Base-by-base conservation (phyloP, 192 early-diverging fungal genomes). In the Spinellus fusiger region DNA sequence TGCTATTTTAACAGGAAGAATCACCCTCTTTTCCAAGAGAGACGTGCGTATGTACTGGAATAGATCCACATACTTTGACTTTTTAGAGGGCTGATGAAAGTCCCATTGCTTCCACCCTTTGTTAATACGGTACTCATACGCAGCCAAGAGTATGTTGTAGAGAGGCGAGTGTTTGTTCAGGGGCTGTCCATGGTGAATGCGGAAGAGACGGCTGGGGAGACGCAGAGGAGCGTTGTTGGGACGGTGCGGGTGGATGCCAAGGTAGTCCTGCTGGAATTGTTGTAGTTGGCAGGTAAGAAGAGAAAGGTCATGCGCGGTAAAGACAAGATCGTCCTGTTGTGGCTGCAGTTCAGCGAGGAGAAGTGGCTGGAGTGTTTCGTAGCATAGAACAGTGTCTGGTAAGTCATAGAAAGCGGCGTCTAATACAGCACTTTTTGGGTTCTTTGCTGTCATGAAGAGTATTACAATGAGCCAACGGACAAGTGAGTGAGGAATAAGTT, bases 201-300 rank as follows among this genome's bases (percentile, higher is more conserved):
- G 75, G 50, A 84, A 79, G 8, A 80, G 16, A 49, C 76, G 77
- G 6, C 70, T 62, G 15, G 82, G 82, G 25, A 84, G 73, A 31
- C 74, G 71, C 8, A 65, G 40, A 1, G 74, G 64, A 5, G 56
- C 56, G 16, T 53, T 50, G 10, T 50, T 20, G 4, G 31, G 22
- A 4, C 34, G 33, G 20, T 47, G 57, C 13, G 57, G 61, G 50
- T 50, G 54, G 28, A 67, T 33, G 3, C 79, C 82, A 9, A 84
- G 61, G 50, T 51, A 61, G 13, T 79, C 73, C 50, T 84, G 71
- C 64, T 84, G 82, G 52, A 81, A 79, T 47, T 81, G 73, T 33
- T 79, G 77, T 49, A 84, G 40, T 18, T 68, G 62, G 28, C 74
- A 69, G 15, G 71, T 58, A 25, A 81, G 69, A 5, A 61, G 35